Conservation (phyloP, 257 asterid species). For the Primulina tabacum region DNA sequence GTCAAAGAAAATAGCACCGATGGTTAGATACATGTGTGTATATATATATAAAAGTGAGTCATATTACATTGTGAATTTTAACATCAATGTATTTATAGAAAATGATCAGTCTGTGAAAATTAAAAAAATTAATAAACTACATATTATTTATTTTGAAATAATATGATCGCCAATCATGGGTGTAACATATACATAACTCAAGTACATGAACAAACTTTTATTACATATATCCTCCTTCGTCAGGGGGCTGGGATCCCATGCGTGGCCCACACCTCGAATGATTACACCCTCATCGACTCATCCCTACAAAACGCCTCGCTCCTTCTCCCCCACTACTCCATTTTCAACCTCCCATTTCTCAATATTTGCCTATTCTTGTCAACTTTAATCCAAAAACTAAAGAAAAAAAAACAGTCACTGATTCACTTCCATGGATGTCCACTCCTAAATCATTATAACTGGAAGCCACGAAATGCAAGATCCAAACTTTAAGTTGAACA, state of each 20-base stretch:
- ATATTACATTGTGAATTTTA: no score
- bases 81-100: no score
- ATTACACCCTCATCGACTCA: conserved; percentile 13
- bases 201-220: conserved; percentile 5
- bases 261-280: conserved; percentile 5
- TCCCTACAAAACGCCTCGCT: neutral
- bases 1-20: no score
- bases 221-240: neutral
- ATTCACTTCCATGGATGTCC: conserved; percentile 9
- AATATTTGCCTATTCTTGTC: conserved; percentile 13
- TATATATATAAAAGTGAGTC: no score
- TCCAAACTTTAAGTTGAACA: conserved; percentile 52
- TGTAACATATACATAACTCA: neutral
- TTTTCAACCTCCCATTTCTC: neutral
- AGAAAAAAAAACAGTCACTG: conserved; percentile 18
- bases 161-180: no score
- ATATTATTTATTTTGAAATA: no score
- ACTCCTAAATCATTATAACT: conserved; percentile 19
- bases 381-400: conserved; percentile 13
- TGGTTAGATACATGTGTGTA: no score
- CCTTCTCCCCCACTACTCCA: neutral
- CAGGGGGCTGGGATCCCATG: conserved; percentile 14
- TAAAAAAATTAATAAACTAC: no score
- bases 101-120: no score
- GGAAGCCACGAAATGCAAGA: conserved; percentile 62